Base-by-base conservation (phyloP, 2,329 filamentous ascomycete species). In the Aspergillus neotritici region DNA sequence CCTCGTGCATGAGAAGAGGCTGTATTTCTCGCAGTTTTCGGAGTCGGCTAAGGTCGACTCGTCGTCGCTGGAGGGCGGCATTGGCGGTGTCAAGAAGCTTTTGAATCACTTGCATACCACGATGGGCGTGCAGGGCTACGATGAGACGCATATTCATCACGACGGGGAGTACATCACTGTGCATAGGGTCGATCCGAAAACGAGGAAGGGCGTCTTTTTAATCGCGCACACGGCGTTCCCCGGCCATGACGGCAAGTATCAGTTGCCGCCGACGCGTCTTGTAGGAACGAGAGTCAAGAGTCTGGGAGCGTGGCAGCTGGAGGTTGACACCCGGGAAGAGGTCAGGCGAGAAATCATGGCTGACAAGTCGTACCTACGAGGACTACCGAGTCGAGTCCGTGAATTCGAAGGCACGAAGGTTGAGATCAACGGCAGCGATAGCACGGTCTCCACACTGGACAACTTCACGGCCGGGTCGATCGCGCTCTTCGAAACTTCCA, bases 221-320 rank as follows among this genome's bases (percentile, higher is more conserved):
- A 90, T 98, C 55, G 91, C 94, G 0, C 93, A 97, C 58, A 97
- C 93, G 4, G 93, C 94, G 1, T 98, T 91, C 68, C 88, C 90
- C 1, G 90, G 89, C 1, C 91, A 90, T 57, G 86, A 88, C 15
- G 86, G 86, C 1, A 90, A 93, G 55, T 87, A 85, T 13, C 79
- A 81, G 4, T 83, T 97, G 58, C 83, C 78, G 37, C 81, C 91
- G 1, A 87, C 94, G 8, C 80, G 84, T 53, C 78, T 98, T 33
- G 79, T 78, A 12, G 90, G 91, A 7, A 96, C 91, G 5, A 86
- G 86, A 57, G 93, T 84, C 12, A 87, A 86, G 49, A 81, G 89
- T 50, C 74, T 98, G 25, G 91, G 93, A 29, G 89, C 87, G 56
- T 98, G 91, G 91, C 86, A 82, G 66, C 77, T 98, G 4, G 87